Percentiles rank a stretch among this genome's conserved stretches.
These are phyloP conservation scores for Tolypocladium sp. DNA, from an alignment of 2,329 filamentous ascomycete species.

Conservation along the genomic window DNA sequence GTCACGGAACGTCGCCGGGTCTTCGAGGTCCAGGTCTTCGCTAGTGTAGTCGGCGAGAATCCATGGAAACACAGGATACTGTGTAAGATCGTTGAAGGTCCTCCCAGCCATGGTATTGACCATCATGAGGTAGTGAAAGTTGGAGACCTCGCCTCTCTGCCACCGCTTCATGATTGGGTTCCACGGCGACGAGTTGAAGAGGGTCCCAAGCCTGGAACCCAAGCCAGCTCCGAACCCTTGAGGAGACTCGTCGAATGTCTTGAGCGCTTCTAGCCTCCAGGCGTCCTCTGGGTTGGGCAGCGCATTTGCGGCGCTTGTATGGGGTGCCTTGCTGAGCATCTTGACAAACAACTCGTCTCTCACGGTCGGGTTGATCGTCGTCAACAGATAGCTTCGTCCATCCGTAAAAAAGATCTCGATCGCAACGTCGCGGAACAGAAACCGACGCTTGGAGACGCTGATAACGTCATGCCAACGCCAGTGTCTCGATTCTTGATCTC, in stretches of 20 bases:
- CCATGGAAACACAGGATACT: constrained; percentile 98
- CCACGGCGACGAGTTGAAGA: constrained; percentile 76
- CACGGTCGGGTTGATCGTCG: constrained; percentile 61
- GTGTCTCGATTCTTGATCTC: constrained; percentile 73
- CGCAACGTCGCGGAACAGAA: constrained; percentile 89
- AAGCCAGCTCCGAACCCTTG: constrained; percentile 66
- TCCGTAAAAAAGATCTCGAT: constrained; percentile 98
- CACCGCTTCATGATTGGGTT: constrained; percentile 83
- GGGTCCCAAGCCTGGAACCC: constrained; percentile 82
- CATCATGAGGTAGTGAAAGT: constrained; percentile 98
- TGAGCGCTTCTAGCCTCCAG: constrained; percentile 84
- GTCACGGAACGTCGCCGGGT: constrained; percentile 82
- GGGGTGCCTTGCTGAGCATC: constrained; percentile 70
- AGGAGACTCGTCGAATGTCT: constrained; percentile 50
- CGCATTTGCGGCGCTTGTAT: constrained; percentile 61
- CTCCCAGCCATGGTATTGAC: constrained; percentile 95
- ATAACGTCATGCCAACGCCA: constrained; percentile 95
- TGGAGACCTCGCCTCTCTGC: constrained; percentile 91
- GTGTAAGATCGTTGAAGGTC: constrained; percentile 95
- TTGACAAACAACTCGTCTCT: constrained; percentile 76
- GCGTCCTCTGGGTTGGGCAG: constrained; percentile 74
- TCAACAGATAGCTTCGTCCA: constrained; percentile 87
- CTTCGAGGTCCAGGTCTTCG: constrained; percentile 76
- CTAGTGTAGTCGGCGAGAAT: constrained; percentile 93
- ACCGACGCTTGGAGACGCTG: constrained; percentile 90